Conservation (phyloP, 2,329 filamentous ascomycete genomes). For the Chalara sp. region DNA sequence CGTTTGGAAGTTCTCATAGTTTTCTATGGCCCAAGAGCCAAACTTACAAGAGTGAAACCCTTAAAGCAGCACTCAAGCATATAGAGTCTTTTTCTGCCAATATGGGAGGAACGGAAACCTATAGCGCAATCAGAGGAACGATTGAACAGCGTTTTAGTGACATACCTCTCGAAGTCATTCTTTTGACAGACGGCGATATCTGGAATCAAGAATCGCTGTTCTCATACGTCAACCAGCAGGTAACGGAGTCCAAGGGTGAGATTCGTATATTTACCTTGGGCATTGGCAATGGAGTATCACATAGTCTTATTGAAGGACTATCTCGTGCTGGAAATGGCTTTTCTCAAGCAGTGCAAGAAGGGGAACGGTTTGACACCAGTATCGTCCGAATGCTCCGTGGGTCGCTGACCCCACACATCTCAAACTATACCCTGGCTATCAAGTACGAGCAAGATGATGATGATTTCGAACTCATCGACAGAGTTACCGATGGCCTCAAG, state of each 20-base stretch:
- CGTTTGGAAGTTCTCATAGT: conserved; percentile 45
- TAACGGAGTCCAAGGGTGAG: conserved; percentile 33
- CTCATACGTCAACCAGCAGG: conserved; percentile 35
- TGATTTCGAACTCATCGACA: conserved; percentile 58
- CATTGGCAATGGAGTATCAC: conserved; percentile 43
- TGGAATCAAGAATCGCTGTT: conserved; percentile 41
- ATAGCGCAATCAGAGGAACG: conserved; percentile 35
- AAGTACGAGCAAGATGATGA: conserved; percentile 45
- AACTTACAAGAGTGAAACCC: conserved; percentile 36
- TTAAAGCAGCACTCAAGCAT: conserved; percentile 37
- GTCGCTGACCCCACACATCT: conserved; percentile 58
- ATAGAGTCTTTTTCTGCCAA: conserved; percentile 36
- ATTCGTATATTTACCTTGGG: conserved; percentile 49
- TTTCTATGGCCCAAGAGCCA: conserved; percentile 44
- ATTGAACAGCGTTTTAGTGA: conserved; percentile 37
- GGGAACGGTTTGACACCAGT: conserved; percentile 62
- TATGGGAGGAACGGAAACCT: conserved; percentile 49
- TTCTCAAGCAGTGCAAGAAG: conserved; percentile 51
- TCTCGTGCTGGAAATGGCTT: conserved; percentile 50
- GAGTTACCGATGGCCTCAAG: conserved; percentile 41
- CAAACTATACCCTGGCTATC: conserved; percentile 56
- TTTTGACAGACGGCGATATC: conserved; percentile 51
- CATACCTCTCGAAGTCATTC: conserved; percentile 45
- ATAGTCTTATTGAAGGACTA: conserved; percentile 47
- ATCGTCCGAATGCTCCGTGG: conserved; percentile 70